Evolutionary conservation across 2,329 filamentous ascomycete genomes (phyloP).

Genomic region (Curvularia sp.): DNA sequence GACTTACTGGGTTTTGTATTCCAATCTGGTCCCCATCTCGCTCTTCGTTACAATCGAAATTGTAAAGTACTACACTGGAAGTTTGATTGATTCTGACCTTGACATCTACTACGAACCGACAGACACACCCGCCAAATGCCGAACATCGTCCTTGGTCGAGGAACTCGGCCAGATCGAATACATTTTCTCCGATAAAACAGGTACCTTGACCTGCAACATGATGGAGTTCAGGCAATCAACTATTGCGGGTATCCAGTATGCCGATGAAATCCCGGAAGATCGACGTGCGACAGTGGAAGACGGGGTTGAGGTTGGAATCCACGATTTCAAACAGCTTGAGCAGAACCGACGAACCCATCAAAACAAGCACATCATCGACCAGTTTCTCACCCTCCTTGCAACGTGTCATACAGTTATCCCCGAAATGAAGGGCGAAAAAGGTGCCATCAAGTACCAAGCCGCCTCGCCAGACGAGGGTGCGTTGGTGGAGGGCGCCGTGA

Average conservation of each 20-base stretch:
- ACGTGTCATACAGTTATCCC: constrained; percentile 98
- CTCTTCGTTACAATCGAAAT: constrained; percentile 97
- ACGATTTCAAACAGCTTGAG: constrained; percentile 79
- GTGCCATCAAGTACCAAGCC: constrained; percentile 94
- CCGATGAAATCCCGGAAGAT: constrained; percentile 90
- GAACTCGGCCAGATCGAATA: constrained; percentile 98
- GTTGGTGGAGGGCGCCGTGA: constrained; percentile 88
- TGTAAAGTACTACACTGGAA: constrained; percentile 98
- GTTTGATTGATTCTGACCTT: constrained; percentile 94
- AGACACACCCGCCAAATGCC: constrained; percentile 92
- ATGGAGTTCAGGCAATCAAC: constrained; percentile 98
- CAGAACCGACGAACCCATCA: constrained; percentile 71
- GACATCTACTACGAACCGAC: constrained; percentile 98
- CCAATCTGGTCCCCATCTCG: constrained; percentile 93
- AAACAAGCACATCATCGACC: constrained; percentile 69
- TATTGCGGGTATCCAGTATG: constrained; percentile 93
- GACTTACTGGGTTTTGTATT: constrained; percentile 98
- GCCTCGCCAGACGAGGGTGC: constrained; percentile 97
- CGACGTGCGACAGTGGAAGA: constrained; percentile 80
- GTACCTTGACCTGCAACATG: constrained; percentile 95
- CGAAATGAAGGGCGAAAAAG: constrained; percentile 80
- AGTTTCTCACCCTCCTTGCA: constrained; percentile 85
- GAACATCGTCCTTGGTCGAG: constrained; percentile 95
- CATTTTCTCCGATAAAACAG: constrained; percentile 98
- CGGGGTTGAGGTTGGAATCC: constrained; percentile 77